Evolutionary conservation across 2,329 filamentous ascomycete species (phyloP).

Genomic region (Epichloe brachyelytri): DNA sequence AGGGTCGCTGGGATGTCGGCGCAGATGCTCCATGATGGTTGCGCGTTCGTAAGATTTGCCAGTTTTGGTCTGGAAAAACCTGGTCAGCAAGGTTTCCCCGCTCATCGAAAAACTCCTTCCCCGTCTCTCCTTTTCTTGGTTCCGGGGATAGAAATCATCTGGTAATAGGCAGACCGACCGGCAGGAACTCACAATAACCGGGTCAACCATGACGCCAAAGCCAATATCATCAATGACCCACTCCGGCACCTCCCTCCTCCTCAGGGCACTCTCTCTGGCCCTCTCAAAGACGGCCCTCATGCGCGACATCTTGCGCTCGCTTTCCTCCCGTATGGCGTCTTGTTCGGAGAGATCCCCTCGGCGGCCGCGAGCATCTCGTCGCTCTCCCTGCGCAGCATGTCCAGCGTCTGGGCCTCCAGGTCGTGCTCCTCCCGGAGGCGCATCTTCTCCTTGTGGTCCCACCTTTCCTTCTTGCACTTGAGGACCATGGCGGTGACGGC

Average conservation of each 20-base stretch:
- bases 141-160: too few species aligned
- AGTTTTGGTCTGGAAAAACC: conserved; percentile 49
- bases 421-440: conserved; percentile 42
- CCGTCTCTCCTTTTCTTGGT: too few species aligned
- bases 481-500: conserved; percentile 64
- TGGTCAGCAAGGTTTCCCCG: not conserved
- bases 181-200: conserved; percentile 36
- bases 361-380: conserved; percentile 25
- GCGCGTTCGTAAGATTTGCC: conserved; percentile 85
- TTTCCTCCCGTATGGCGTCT: conserved; percentile 34
- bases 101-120: not conserved
- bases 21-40: conserved; percentile 75
- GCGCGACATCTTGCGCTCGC: conserved; percentile 29
- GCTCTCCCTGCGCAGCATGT: conserved; percentile 33
- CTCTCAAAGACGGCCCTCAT: conserved; percentile 39
- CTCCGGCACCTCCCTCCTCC: conserved; percentile 52
- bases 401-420: conserved; percentile 48
- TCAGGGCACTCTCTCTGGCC: conserved; percentile 30
- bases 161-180: too few species aligned
- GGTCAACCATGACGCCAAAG: conserved; percentile 63
- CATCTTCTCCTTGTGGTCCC: conserved; percentile 60
- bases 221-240: conserved; percentile 67
- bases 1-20: conserved; percentile 63
- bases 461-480: conserved; percentile 71
- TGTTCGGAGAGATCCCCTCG: conserved; percentile 33